phyloP scores from a whole-genome alignment of 2,329 filamentous ascomycete species.

The Alternaria alternata region DNA sequence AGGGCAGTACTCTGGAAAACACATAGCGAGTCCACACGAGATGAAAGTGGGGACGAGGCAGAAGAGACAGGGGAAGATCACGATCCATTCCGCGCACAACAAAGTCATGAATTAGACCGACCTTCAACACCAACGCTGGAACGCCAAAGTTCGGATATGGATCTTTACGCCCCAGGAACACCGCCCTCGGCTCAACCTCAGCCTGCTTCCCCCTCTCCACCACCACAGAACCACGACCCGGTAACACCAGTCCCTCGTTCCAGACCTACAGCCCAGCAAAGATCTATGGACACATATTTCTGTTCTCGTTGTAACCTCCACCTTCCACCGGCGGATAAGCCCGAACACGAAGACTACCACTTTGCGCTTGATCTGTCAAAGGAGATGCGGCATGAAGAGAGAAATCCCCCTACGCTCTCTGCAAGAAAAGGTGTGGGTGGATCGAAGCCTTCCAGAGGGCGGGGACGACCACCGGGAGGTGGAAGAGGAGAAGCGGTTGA shows the following conservation, averaged over 20 bases:
- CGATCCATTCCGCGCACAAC: conserved; percentile 16
- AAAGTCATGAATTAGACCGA: conserved; percentile 22
- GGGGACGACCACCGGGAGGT: conserved; percentile 49
- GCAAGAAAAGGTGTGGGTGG: conserved; percentile 15
- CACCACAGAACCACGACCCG: conserved; percentile 12
- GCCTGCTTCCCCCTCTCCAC: conserved; percentile 5
- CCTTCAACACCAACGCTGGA: conserved; percentile 24
- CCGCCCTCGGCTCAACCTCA: conserved; percentile 47
- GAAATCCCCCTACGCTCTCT: conserved; percentile 17
- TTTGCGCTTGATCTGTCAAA: conserved; percentile 86
- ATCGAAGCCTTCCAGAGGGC: conserved; percentile 37
- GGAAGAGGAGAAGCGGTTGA: conserved; percentile 37
- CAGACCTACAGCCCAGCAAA: conserved; percentile 26
- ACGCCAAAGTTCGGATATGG: conserved; percentile 14
- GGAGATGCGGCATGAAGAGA: conserved; percentile 54
- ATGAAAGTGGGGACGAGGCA: conserved; percentile 33
- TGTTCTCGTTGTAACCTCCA: conserved; percentile 72
- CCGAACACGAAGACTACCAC: conserved; percentile 93
- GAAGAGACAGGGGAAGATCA: conserved; percentile 23
- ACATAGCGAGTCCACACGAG: conserved; percentile 36
- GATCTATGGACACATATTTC: conserved; percentile 50
- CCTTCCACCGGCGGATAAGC: conserved; percentile 66
- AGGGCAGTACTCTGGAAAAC: conserved; percentile 39
- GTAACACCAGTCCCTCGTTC: conserved; percentile 4
- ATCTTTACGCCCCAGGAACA: conserved; percentile 24